phyloP scores from a whole-genome alignment of 345 rosid genomes.

The Lepidium sativum region DNA sequence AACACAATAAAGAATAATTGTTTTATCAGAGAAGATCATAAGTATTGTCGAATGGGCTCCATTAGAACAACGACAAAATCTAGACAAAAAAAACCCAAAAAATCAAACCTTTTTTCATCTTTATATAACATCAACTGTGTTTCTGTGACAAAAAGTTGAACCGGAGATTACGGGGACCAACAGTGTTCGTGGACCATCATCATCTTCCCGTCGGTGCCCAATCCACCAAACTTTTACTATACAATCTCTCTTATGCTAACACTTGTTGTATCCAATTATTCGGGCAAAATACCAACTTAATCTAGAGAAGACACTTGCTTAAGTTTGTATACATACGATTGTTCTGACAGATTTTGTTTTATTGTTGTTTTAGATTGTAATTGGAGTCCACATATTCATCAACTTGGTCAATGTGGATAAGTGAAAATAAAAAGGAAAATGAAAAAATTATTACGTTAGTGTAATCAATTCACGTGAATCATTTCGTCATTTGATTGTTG shows the following conservation, averaged over 20 bases:
- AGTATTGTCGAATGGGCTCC: slow-evolving; percentile 2
- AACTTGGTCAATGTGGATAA: background rate
- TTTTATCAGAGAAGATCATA: background rate
- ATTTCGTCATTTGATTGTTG: slow-evolving; percentile 5
- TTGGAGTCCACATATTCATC: background rate
- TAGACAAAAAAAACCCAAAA: slow-evolving; percentile 12
- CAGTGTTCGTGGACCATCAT: slow-evolving; percentile 17
- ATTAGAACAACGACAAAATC: slow-evolving; percentile 19
- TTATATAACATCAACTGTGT: slow-evolving; percentile 13
- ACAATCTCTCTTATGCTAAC: background rate
- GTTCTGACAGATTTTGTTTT: too few relatives aligned
- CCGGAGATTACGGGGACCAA: slow-evolving; percentile 29
- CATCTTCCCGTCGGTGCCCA: slow-evolving; percentile 27
- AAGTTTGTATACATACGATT: too few relatives aligned
- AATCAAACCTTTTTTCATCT: slow-evolving; percentile 1
- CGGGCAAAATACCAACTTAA: too few relatives aligned
- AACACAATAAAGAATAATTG: background rate
- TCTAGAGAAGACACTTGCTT: too few relatives aligned
- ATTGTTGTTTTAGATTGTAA: too few relatives aligned
- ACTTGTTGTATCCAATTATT: background rate
- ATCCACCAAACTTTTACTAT: slow-evolving; percentile 12
- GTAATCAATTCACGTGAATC: slow-evolving; percentile 8
- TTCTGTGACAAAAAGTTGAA: slow-evolving; percentile 9
- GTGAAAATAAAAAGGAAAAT: background rate
- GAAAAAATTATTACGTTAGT: background rate